Base-by-base conservation (phyloP, 805 yeast genomes). In the Dipodascopsis tothii region DNA sequence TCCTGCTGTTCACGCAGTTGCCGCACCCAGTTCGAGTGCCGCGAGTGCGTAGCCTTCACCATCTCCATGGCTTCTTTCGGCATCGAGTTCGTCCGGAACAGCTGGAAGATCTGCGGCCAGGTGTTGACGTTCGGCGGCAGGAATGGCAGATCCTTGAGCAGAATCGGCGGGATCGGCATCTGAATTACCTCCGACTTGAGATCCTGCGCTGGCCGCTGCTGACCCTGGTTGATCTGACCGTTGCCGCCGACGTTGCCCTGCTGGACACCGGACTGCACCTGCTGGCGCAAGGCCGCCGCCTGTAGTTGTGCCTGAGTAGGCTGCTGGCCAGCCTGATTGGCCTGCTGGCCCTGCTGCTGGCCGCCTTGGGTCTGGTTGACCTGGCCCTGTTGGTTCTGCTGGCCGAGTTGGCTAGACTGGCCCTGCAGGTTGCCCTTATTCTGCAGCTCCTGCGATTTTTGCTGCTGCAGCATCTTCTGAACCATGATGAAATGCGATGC, bases 101-200 rank as follows among this genome's bases (percentile, higher is more conserved):
- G 72, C 34, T 79, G 81, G 61, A 79, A 76, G 22, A 85, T 77
- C 58, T 79, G 84, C 19, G 77, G 75, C 95, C 95, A 87, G 4
- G 94, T 84, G 53, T 74, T 80, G 22, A 80, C 80, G 39, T 78
- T 81, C 11, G 80, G 80, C 0, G 96, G 96, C 27, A 85, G 67
- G 37, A 75, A 80, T 6, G 94, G 94, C 37, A 85, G 73, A 55
- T 75, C 75, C 41, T 73, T 69, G 18, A 85, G 63, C 21, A 85
- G 61, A 2, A 77, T 74, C 14, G 74, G 74, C 0, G 95, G 95
- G 40, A 87, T 84, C 2, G 84, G 86, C 2, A 77, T 66, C 35
- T 75, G 77, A 49, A 80, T 75, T 58, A 84, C 64, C 44, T 48
- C 57, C 30, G 51, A 38, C 22, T 56, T 63, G 46, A 39, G 28